Evolutionary conservation across 257 asterid genomes (phyloP).

Genomic region (Craterostigma plantagineum): DNA sequence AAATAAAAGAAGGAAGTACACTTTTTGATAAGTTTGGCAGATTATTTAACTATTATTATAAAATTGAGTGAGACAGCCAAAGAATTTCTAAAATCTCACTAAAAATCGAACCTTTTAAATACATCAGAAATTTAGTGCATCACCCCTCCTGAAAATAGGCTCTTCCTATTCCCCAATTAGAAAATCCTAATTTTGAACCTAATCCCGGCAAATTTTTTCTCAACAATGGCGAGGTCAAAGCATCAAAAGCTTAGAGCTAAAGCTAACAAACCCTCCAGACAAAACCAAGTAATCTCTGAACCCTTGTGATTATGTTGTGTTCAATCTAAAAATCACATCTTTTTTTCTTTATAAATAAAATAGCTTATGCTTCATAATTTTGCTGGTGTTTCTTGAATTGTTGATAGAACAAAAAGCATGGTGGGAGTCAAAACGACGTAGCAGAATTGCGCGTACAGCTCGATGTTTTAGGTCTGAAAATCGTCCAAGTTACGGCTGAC

Average conservation of each 20-base stretch:
- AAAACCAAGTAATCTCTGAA: slow-evolving; percentile 26
- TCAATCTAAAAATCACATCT: not conserved
- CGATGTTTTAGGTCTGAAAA: slow-evolving; percentile 55
- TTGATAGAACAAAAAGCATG: slow-evolving; percentile 42
- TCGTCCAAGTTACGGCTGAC: slow-evolving; percentile 68
- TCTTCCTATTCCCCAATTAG: slow-evolving; percentile 3
- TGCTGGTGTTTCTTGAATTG: not conserved
- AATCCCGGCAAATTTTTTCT: slow-evolving; percentile 3
- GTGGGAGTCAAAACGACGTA: slow-evolving; percentile 46
- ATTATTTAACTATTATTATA: too few species aligned
- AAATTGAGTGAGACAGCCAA: too few species aligned
- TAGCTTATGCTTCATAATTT: not conserved
- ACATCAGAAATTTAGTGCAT: too few species aligned
- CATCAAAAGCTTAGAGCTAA: slow-evolving; percentile 40
- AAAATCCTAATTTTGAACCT: slow-evolving; percentile 15
- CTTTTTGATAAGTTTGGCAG: too few species aligned
- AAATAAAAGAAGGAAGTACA: too few species aligned
- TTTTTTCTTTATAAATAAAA: not conserved
- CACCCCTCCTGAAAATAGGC: too few species aligned
- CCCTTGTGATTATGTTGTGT: not conserved
- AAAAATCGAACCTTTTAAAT: too few species aligned
- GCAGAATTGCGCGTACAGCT: slow-evolving; percentile 53
- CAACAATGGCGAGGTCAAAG: slow-evolving; percentile 38
- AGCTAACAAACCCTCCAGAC: slow-evolving; percentile 27
- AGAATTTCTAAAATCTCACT: too few species aligned